Evolutionary conservation across 2,329 filamentous ascomycete species (phyloP), one percentile per base, ranked within the genome.

Genomic region (Aulographum hederae): DNA sequence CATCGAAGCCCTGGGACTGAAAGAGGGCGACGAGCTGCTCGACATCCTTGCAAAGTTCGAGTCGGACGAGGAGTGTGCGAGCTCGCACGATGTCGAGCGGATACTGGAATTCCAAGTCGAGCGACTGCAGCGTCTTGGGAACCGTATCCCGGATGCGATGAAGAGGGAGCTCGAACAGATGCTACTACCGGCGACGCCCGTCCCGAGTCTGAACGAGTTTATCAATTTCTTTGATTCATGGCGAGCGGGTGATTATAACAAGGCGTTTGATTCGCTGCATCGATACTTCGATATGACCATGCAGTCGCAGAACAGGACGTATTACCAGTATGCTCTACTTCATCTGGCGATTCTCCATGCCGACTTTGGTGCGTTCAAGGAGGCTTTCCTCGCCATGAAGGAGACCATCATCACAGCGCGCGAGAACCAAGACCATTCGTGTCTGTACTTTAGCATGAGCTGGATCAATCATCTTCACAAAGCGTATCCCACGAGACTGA

Each of bases 281-380:
- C 75, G 82, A 32, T 98, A 94, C 52, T 98, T 94, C 45, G 89
- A 98, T 51, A 94, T 93, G 52, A 89, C 85, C 1, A 84, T 91
- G 71, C 78, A 89, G 44, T 78, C 73, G 41, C 64, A 89, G 45
- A 78, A 73, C 41, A 63, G 73, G 37, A 69, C 78, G 4, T 85
- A 85, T 44, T 95, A 98, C 46, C 89, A 95, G 48, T 93, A 94
- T 48, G 89, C 89, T 1, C 59, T 95, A 11, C 73, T 98, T 47
- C 94, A 94, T 46, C 67, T 94, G 36, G 86, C 85, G 3, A 81
- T 94, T 20, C 66, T 95, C 4, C 86, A 98, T 47, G 81, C 85
- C 12, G 89, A 95, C 50, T 95, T 95, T 58, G 85, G 85, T 29
- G 93, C 81, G 47, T 76, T 84, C 50, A 69, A 72, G 26, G 85